These are phyloP conservation scores for Trypanosoma lewisi DNA, from an alignment of 208 protist species.

Conservation along the genomic window DNA sequence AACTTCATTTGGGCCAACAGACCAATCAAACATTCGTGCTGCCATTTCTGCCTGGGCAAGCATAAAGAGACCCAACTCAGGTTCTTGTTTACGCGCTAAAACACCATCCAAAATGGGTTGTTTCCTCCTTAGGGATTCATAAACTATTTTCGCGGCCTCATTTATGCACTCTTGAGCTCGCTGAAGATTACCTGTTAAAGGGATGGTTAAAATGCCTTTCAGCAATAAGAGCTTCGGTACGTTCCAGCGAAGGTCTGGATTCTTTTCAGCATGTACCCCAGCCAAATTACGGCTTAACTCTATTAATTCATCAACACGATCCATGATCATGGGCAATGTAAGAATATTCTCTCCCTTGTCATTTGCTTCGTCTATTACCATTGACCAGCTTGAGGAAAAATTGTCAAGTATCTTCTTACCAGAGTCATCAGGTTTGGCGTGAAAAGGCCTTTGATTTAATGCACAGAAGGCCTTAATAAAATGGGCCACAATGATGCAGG, in stretches of 20 bases:
- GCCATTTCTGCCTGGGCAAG: slow-evolving; percentile 65
- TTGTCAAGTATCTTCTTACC: slow-evolving; percentile 1
- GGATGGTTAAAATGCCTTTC: slow-evolving; percentile 64
- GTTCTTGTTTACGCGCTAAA: slow-evolving; percentile 41
- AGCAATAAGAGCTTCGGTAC: slow-evolving; percentile 77
- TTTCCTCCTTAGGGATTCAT: slow-evolving; percentile 36
- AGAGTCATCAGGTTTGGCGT: slow-evolving; percentile 23
- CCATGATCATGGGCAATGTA: slow-evolving; percentile 54
- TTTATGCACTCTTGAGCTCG: slow-evolving; percentile 45
- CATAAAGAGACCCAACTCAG: slow-evolving; percentile 73
- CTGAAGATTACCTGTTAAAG: slow-evolving; percentile 65
- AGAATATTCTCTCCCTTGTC: slow-evolving; percentile 30
- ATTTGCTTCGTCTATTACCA: slow-evolving; percentile 33
- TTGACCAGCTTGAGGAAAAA: slow-evolving; percentile 29
- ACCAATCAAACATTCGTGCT: slow-evolving; percentile 70
- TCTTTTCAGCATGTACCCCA: slow-evolving; percentile 26
- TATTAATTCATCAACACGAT: slow-evolving; percentile 69
- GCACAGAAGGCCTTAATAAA: slow-evolving; percentile 79
- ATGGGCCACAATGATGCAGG: slow-evolving; percentile 68
- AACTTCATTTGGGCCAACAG: slow-evolving; percentile 33
- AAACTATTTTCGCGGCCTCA: slow-evolving; percentile 51
- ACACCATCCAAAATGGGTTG: slow-evolving; percentile 58
- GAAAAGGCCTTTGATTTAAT: slow-evolving; percentile 61
- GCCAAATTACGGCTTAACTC: slow-evolving; percentile 34
- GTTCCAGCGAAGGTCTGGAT: slow-evolving; percentile 57